Base-by-base conservation (phyloP, 1,284 basidiomycete genomes). In the Chalciporus sp. region DNA sequence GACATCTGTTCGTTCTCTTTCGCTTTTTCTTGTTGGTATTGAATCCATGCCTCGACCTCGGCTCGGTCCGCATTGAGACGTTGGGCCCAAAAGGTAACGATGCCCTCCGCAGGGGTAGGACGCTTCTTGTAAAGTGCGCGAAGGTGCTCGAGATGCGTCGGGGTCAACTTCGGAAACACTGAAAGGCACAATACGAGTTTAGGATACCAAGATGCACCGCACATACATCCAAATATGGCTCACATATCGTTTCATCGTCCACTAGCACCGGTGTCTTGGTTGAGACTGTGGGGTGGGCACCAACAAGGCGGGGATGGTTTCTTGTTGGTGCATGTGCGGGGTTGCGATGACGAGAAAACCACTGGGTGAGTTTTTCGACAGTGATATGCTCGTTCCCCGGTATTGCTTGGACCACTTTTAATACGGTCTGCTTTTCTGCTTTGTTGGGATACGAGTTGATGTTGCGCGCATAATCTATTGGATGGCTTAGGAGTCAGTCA, bases 91-190 rank as follows among this genome's bases (percentile, higher is more conserved):
- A 69, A 66, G 0, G 55, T 56, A 44, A 69, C 42, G 45, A 72
- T 58, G 12, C 47, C 51, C 0, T 69, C 66, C 0, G 58, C 14
- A 1, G 67, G 70, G 1, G 58, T 49, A 0, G 41, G 4, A 10
- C 55, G 45, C 42, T 58, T 64, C 14, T 35, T 58, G 29, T 66
- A 53, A 1, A 69, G 33, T 1, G 46, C 42, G 0, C 66, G 58
- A 26, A 69, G 64, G 4, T 64, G 62, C 5, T 55, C 52, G 16
- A 70, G 55, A 17, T 71, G 66, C 1, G 8, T 54, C 0, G 62
- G 57, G 0, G 58, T 59, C n/a, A 69, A 55, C 29, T 58, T 64
- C 4, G 69, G 59, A 44, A 72, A 69, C 33, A 69, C 67, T 69
- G 50, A 27, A 23, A 12, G 23, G 4, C 7, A 26, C 37, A 23